A percentile compares a stretch with the other conserved stretches of the same genome.
These are phyloP conservation scores for Geotrichum phurueaensis DNA, from an alignment of 1,139 yeast species.

Conservation along the genomic window DNA sequence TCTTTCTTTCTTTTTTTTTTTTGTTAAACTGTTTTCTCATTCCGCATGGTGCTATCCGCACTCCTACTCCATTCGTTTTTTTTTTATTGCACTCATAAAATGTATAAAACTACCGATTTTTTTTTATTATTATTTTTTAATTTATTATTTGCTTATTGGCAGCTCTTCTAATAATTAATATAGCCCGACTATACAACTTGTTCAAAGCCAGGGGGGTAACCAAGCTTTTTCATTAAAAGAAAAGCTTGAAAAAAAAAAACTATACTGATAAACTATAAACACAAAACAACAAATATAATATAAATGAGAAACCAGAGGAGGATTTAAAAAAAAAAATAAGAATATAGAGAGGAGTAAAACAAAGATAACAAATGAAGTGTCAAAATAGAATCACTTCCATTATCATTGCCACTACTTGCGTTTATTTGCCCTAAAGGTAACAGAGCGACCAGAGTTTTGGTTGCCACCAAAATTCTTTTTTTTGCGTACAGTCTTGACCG, in stretches of 20 bases:
- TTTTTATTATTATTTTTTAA: too few relatives aligned
- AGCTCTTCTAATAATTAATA: not conserved
- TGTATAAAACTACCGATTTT: too few relatives aligned
- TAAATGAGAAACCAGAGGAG: not conserved
- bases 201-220: too few relatives aligned
- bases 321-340: not conserved
- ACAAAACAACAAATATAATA: not conserved
- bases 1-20: not conserved
- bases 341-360: too few relatives aligned
- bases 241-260: not conserved
- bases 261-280: not conserved
- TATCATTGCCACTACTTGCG: not conserved
- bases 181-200: not conserved
- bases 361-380: too few relatives aligned
- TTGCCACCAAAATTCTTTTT: slow-evolving; percentile 3
- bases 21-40: not conserved
- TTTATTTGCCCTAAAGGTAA: slow-evolving; percentile 1
- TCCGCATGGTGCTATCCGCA: not conserved
- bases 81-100: too few relatives aligned
- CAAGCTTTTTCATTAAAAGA: too few relatives aligned
- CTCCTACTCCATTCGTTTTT: not conserved
- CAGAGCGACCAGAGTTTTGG: not conserved
- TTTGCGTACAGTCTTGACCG: not conserved
- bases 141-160: too few relatives aligned
- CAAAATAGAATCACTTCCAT: not conserved